These are phyloP conservation scores for Yamadazyma mexicana DNA, from an alignment of 1,139 yeast genomes.

Conservation along the genomic window DNA sequence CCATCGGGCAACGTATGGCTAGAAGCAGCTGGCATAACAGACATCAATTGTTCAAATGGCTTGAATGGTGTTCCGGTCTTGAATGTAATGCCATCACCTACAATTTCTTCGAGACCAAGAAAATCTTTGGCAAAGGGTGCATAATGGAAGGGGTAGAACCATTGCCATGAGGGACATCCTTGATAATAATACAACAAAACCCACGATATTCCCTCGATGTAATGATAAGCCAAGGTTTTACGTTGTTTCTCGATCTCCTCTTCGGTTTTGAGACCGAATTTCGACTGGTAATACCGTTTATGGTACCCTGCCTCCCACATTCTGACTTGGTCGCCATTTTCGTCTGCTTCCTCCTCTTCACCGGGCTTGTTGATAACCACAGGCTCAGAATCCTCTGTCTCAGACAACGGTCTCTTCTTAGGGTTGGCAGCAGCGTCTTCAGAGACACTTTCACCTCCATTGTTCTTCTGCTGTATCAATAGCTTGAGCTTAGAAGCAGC, in stretches of 20 bases:
- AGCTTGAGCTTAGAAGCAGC: conserved; percentile 69
- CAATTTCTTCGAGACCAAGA: conserved; percentile 44
- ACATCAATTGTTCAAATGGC: conserved; percentile 96
- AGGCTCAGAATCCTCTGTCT: conserved; percentile 22
- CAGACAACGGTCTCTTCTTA: conserved; percentile 20
- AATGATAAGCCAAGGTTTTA: conserved; percentile 64
- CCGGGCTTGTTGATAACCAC: conserved; percentile 21
- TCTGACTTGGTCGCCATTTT: conserved; percentile 59
- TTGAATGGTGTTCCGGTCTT: conserved; percentile 76
- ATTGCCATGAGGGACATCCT: conserved; percentile 98
- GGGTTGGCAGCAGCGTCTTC: not conserved
- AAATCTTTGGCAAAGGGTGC: conserved; percentile 97
- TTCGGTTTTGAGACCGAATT: conserved; percentile 60
- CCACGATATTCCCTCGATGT: conserved; percentile 96
- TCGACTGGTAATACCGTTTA: conserved; percentile 74
- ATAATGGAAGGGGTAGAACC: conserved; percentile 97
- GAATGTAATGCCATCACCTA: conserved; percentile 60
- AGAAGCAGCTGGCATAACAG: conserved; percentile 95
- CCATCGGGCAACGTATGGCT: conserved; percentile 87
- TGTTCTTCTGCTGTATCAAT: conserved; percentile 31
- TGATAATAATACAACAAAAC: conserved; percentile 89
- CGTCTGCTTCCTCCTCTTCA: conserved; percentile 18
- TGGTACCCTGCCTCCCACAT: conserved; percentile 88
- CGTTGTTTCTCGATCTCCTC: conserved; percentile 59
- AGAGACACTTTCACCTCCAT: conserved; percentile 36